A percentile compares a stretch with the other conserved stretches of the same genome.
Evolutionary conservation across 208 protist species (phyloP).

Genomic region (Leishmania martiniquensis): DNA sequence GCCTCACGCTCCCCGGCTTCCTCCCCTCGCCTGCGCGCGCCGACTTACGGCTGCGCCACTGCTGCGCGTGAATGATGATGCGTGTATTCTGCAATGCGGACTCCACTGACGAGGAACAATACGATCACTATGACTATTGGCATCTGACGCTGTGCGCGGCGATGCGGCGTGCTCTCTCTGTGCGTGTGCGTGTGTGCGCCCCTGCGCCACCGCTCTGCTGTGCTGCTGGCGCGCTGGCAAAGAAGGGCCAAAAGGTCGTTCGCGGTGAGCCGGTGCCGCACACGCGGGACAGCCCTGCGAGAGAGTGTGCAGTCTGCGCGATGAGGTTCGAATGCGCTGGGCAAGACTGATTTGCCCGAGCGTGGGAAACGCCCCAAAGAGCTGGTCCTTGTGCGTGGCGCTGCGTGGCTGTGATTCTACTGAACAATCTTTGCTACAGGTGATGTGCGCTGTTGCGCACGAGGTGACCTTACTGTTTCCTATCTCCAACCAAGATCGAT

Average conservation of each 20-base stretch:
- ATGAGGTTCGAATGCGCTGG: constrained; percentile 59
- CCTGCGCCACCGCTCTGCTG: background rate
- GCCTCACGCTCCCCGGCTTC: background rate
- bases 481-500: constrained; percentile 60
- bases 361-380: constrained; percentile 70
- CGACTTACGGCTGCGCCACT: background rate
- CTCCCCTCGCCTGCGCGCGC: background rate
- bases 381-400: background rate
- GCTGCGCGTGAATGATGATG: constrained; percentile 29
- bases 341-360: constrained; percentile 32
- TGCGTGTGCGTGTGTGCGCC: background rate
- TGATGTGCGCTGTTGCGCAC: constrained; percentile 23
- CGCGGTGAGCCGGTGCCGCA: constrained; percentile 12
- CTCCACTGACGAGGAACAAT: constrained; percentile 23
- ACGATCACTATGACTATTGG: constrained; percentile 41
- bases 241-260: constrained; percentile 12
- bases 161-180: background rate
- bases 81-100: constrained; percentile 37
- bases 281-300: constrained; percentile 21
- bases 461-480: constrained; percentile 42
- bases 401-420: constrained; percentile 37
- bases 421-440: constrained; percentile 54
- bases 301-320: constrained; percentile 2
- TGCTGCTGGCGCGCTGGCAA: background rate
- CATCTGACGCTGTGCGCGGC: constrained; percentile 24